Percentiles rank a stretch among this genome's conserved stretches.
Evolutionary conservation across 768 basidiomycete genomes (phyloP).

Genomic region (Clitopilus hobsonii): DNA sequence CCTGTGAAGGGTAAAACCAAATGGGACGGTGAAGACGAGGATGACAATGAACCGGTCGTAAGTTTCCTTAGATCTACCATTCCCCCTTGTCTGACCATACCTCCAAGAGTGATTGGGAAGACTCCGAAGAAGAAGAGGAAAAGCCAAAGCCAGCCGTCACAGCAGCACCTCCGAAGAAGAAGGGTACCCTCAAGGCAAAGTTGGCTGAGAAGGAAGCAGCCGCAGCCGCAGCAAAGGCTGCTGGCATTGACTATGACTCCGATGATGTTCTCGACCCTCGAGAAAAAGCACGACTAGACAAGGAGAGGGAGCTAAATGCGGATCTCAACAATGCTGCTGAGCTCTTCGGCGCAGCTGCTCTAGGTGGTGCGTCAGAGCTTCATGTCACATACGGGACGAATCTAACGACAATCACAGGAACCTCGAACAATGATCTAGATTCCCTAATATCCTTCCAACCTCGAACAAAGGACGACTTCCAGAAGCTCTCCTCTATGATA

Average conservation of each 20-base stretch:
- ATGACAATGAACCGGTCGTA: conserved; percentile 74
- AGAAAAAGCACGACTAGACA: conserved; percentile 72
- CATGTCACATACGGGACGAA: neutral
- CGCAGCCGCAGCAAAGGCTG: conserved; percentile 48
- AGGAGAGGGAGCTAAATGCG: conserved; percentile 77
- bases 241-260: conserved; percentile 54
- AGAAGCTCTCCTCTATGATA: conserved; percentile 66
- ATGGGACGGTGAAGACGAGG: conserved; percentile 93
- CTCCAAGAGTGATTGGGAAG: conserved; percentile 92
- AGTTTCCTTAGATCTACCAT: conserved; percentile 22
- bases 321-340: conserved; percentile 85
- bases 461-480: conserved; percentile 86
- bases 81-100: conserved; percentile 6
- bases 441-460: conserved; percentile 74
- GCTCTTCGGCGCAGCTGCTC: conserved; percentile 66
- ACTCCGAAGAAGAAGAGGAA: conserved; percentile 71
- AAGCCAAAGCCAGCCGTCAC: conserved; percentile 38
- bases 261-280: conserved; percentile 76
- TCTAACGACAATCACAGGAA: conserved; percentile 34
- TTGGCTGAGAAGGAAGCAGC: conserved; percentile 87
- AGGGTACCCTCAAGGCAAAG: conserved; percentile 87
- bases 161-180: conserved; percentile 80
- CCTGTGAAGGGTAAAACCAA: conserved; percentile 44
- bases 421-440: conserved; percentile 66
- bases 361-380: conserved; percentile 46